Conservation (phyloP, 257 asterid species). For the Jaltomata sinuosa region DNA sequence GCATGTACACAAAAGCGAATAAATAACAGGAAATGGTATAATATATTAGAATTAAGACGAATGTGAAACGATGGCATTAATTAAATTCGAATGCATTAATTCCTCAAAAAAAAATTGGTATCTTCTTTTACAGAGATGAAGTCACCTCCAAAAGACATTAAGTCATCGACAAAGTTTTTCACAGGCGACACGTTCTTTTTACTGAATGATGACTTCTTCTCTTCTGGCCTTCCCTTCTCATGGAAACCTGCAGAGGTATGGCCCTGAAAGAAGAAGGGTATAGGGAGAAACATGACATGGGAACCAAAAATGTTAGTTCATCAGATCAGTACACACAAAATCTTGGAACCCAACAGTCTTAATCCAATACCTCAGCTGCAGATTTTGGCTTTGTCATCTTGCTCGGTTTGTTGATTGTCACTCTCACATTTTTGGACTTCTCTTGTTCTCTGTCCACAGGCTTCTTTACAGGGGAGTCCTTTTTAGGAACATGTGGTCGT, state of each 20-base stretch:
- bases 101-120: background rate
- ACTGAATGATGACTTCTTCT: constrained; percentile 28
- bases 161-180: constrained; percentile 29
- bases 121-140: background rate
- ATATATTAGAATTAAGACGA: background rate
- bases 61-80: background rate
- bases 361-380: constrained; percentile 40
- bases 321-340: background rate
- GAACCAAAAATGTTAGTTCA: background rate
- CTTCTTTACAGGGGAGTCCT: background rate
- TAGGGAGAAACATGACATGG: background rate
- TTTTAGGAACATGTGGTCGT: constrained; percentile 10
- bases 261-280: constrained; percentile 31
- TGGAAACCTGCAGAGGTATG: constrained; percentile 39
- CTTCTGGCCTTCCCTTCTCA: constrained; percentile 26
- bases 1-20: constrained; percentile 12
- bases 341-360: background rate
- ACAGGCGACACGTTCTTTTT: constrained; percentile 22
- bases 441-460: background rate
- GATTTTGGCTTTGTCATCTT: constrained; percentile 22
- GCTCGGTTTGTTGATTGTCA: constrained; percentile 16
- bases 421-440: background rate
- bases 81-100: background rate
- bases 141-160: constrained; percentile 63
- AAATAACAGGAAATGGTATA: background rate